A percentile compares a stretch with the other conserved stretches of the same genome.
These are phyloP conservation scores for Phytophthora pseudosyringae DNA, from an alignment of 352 stramenopile genomes.

Conservation along the genomic window DNA sequence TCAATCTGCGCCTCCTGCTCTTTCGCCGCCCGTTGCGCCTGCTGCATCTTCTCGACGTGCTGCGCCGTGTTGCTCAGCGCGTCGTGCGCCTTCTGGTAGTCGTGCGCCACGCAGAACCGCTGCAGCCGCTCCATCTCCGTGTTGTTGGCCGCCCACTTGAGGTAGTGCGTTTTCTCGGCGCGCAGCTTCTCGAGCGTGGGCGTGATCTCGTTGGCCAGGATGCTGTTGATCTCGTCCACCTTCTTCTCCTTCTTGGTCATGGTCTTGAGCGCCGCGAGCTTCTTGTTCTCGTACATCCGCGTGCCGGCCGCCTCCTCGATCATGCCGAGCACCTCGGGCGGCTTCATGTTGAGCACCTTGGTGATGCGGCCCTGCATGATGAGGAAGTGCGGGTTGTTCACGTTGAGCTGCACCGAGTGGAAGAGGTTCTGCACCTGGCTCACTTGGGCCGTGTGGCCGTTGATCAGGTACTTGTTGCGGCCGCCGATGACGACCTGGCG, in stretches of 20 bases:
- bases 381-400: slow-evolving; percentile 99
- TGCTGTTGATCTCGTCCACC: slow-evolving; percentile 99
- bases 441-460: slow-evolving; percentile 97
- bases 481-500: slow-evolving; percentile 98
- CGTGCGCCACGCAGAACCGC: slow-evolving; percentile 96
- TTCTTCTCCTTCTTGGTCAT: slow-evolving; percentile 99
- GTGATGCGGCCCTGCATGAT: slow-evolving; percentile 99
- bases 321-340: slow-evolving; percentile 99
- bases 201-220: slow-evolving; percentile 98
- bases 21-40: slow-evolving; percentile 77
- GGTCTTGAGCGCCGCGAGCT: slow-evolving; percentile 97
- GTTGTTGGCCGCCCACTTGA: slow-evolving; percentile 98
- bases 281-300: slow-evolving; percentile 99
- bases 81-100: slow-evolving; percentile 93
- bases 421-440: slow-evolving; percentile 99
- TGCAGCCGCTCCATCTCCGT: slow-evolving; percentile 98
- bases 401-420: slow-evolving; percentile 99
- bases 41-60: slow-evolving; percentile 90
- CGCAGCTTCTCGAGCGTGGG: slow-evolving; percentile 98
- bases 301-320: slow-evolving; percentile 99
- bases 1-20: slow-evolving; percentile 60
- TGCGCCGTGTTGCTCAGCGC: slow-evolving; percentile 87
- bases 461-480: slow-evolving; percentile 99
- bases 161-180: slow-evolving; percentile 97
- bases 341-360: slow-evolving; percentile 99